Evolutionary conservation across 768 basidiomycete species (phyloP), one percentile per base, ranked within the genome.

Genomic region (Gloeopeniophorella convolvens): DNA sequence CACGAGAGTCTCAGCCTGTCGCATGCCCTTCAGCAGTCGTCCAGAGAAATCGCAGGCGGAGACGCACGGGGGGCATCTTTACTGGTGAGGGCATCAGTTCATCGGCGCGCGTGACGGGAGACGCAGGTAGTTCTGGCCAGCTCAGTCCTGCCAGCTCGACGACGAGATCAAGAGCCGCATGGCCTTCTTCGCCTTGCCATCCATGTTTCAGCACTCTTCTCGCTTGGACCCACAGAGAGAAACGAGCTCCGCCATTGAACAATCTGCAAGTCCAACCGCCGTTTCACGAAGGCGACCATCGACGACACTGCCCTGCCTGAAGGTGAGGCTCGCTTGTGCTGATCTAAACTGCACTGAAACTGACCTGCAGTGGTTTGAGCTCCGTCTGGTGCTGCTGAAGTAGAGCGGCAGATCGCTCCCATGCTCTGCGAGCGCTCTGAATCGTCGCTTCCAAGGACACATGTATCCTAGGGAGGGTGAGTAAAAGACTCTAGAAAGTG

Each of bases 391-490:
- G 62, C 37, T 65, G 63, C 4, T 64, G 45, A 11, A 76, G 62
- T 7, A 57, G 32, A 3, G 66, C 64, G n/a, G 71, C 70, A 10
- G 65, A 56, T 23, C 65, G 70, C 13, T 64, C 62, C 74, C 74
- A 75, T 10, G 58, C 48, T 10, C 64, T 65, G 13, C 66, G 65
- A 28, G 51, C 62, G 2, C 59, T 53, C 42, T 68, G 69, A 15
- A 63, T 68, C 13, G 55, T 54, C 18, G 64, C 51, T 27, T 75
- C 62, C 15, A 66, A 54, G 12, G 58, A 48, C 23, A 66, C 58
- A 58, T 77, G 76, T 15, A 50, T 43, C 16, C 50, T 46, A 12
- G 74, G 68, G 23, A 71, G 68, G 35, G 55, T 59, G 28, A 57
- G 64, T 12, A 72, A 60, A 2, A 64, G 45, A 32, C 23, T 49